These are phyloP conservation scores for Lanzia echinophila DNA, from an alignment of 2,329 filamentous ascomycete species.

Conservation along the genomic window DNA sequence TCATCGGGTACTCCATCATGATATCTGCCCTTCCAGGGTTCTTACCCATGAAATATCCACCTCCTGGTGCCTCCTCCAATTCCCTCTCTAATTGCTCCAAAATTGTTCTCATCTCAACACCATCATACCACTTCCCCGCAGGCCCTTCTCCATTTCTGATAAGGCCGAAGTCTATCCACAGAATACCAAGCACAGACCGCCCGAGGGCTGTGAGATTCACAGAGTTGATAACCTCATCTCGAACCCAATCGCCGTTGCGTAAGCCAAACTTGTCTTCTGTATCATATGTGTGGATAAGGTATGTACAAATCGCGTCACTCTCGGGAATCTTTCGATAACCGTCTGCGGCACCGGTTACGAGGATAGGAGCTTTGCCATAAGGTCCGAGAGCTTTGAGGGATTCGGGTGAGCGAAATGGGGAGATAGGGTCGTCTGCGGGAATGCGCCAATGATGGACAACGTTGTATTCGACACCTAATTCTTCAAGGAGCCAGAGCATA, in stretches of 20 bases:
- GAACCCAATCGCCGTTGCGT: conserved; percentile 24
- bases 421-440: conserved; percentile 39
- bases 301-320: conserved; percentile 27
- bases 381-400: conserved; percentile 68
- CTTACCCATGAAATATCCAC: conserved; percentile 25
- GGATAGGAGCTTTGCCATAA: conserved; percentile 75
- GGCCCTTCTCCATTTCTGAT: conserved; percentile 11
- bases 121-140: conserved; percentile 6
- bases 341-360: conserved; percentile 36
- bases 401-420: conserved; percentile 52
- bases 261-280: conserved; percentile 25
- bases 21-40: conserved; percentile 30
- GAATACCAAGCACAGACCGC: conserved; percentile 12
- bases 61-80: conserved; percentile 15
- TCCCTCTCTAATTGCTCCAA: conserved; percentile 18
- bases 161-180: conserved; percentile 21
- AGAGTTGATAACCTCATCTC: conserved; percentile 27
- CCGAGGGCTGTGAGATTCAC: conserved; percentile 21
- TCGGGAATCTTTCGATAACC: conserved; percentile 24
- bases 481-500: conserved; percentile 62
- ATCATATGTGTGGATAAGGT: conserved; percentile 31
- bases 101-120: conserved; percentile 12
- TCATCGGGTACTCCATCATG: conserved; percentile 28
- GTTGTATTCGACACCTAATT: conserved; percentile 66
- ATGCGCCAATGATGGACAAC: conserved; percentile 65